Base-by-base conservation (phyloP, 2,329 filamentous ascomycete genomes). In the Xylaria sp. region DNA sequence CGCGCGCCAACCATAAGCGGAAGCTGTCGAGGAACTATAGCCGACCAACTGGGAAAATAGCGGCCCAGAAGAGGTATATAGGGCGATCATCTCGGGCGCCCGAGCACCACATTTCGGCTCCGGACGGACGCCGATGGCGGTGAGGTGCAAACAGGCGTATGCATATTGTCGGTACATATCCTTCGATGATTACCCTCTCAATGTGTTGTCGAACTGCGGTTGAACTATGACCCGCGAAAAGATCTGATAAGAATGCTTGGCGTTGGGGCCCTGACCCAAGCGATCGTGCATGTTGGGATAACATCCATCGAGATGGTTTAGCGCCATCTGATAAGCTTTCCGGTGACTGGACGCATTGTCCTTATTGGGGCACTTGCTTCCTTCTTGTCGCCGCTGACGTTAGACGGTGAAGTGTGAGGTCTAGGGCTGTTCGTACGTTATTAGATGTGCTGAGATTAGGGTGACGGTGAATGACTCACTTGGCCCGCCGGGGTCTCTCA, bases 201-300 rank as follows among this genome's bases (percentile, higher is more conserved):
- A 5, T 34, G 32, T 19, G 19, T 50, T 60, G 24, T 27, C 4
- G 24, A 27, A 27, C 24, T 27, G 24, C 24, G 24, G 24, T 27
- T 27, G 47, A 60, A 64, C 24, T 54, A 50, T 27, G 12, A 30
- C 19, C n/a, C n/a, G 27, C 7, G 8, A 12, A n/a, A 19, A 21
- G 55, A 67, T 64, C 65, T 59, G 60, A 67, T 67, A 64, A 59
- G n/a, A 50, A 7, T 56, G 1, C 65, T 67, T 67, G 60, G 65
- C 65, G 14, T 24, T 5, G 17, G 36, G 36, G 24, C 19, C 27
- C 45, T 9, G 39, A 50, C 19, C 61, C 39, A 5, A 24, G 19
- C 47, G 19, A 24, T 12, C 6, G 47, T 17, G 7, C 4, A 21
- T 24, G 24, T 32, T 53, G 50, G 50, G 24, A 50, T 4, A 9